Evolutionary conservation across 768 basidiomycete species (phyloP).

Genomic region (Trametes coccinea): DNA sequence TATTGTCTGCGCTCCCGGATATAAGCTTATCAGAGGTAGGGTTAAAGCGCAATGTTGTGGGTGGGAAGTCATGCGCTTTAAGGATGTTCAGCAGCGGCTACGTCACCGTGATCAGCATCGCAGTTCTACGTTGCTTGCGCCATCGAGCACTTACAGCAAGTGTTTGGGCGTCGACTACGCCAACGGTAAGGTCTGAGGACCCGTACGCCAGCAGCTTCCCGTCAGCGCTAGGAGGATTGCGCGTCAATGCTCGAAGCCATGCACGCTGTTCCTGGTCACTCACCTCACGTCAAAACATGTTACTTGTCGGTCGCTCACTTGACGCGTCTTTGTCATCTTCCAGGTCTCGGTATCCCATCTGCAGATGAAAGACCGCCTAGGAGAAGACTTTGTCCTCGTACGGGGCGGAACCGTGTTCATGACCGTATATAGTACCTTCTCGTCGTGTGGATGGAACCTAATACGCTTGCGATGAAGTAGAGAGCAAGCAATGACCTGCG

Average conservation of each 20-base stretch:
- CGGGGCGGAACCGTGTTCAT: slow-evolving; percentile 70
- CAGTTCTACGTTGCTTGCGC: no score
- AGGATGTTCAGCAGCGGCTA: slow-evolving; percentile 87
- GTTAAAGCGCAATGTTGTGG: slow-evolving; percentile 88
- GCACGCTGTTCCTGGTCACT: slow-evolving; percentile 19
- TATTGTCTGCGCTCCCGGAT: slow-evolving; percentile 90
- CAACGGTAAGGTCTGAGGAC: slow-evolving; percentile 82
- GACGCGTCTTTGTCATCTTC: slow-evolving; percentile 64
- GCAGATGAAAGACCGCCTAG: slow-evolving; percentile 61
- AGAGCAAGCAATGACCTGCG: no score
- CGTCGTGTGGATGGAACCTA: slow-evolving; percentile 55
- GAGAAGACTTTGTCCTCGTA: slow-evolving; percentile 50
- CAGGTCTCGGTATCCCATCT: slow-evolving; percentile 77
- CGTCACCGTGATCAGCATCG: no score
- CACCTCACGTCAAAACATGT: slow-evolving; percentile 92
- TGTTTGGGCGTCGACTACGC: slow-evolving; percentile 77
- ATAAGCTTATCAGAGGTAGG: slow-evolving; percentile 77
- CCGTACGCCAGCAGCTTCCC: slow-evolving; percentile 86
- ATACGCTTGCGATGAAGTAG: no score
- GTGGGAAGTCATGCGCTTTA: slow-evolving; percentile 93
- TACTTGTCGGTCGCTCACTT: slow-evolving; percentile 75
- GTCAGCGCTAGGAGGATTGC: slow-evolving; percentile 53
- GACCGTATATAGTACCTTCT: slow-evolving; percentile 62
- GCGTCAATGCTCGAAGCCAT: neutral
- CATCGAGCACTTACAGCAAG: slow-evolving; percentile 57